phyloP scores from a whole-genome alignment of 2,329 filamentous ascomycete genomes.

The Penicillium olsonii region DNA sequence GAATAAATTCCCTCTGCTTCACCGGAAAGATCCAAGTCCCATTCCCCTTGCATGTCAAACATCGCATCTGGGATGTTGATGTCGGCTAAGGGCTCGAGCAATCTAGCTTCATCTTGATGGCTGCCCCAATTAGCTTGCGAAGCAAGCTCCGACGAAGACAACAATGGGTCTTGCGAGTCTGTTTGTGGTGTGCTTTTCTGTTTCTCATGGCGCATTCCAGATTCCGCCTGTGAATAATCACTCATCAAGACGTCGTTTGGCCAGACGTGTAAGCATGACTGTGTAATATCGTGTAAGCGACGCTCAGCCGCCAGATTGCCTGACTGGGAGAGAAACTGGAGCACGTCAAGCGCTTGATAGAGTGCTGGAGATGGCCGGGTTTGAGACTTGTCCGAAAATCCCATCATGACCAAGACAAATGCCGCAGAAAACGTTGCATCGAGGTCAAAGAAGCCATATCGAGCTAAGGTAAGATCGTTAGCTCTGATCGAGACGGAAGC shows the following conservation, averaged over 20 bases:
- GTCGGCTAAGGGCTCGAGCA: constrained; percentile 16
- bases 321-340: constrained; percentile 16
- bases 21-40: constrained; percentile 16
- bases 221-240: background rate
- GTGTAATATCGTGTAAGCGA: constrained; percentile 20
- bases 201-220: background rate
- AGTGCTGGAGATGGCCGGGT: constrained; percentile 12
- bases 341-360: constrained; percentile 17
- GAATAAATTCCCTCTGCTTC: constrained; percentile 26
- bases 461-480: constrained; percentile 1
- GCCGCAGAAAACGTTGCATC: constrained; percentile 26
- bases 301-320: constrained; percentile 21
- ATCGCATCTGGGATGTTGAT: background rate
- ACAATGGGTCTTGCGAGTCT: background rate
- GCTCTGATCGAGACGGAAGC: background rate
- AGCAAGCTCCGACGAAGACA: background rate
- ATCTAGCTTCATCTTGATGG: constrained; percentile 10
- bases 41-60: constrained; percentile 20
- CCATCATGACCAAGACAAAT: constrained; percentile 24
- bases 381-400: constrained; percentile 13
- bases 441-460: constrained; percentile 26
- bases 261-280: constrained; percentile 19
- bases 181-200: background rate
- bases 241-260: constrained; percentile 11
- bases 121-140: background rate